These are phyloP conservation scores for Arthromyces matolae DNA, from an alignment of 768 basidiomycete species.

Conservation along the genomic window DNA sequence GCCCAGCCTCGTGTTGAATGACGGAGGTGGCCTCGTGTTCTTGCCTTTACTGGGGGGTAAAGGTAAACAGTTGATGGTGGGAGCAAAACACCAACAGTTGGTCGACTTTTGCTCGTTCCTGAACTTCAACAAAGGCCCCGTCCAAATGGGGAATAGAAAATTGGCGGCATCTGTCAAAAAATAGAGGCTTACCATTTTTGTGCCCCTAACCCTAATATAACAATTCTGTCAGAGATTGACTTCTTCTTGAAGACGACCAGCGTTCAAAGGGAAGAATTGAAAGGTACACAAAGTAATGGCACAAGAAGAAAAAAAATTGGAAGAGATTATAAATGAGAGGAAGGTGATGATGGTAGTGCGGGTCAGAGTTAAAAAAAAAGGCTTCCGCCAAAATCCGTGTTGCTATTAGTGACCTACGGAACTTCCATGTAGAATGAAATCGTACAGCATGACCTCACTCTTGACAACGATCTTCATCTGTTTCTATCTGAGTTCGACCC, in stretches of 20 bases:
- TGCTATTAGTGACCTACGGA: too few relatives aligned
- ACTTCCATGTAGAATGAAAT: too few relatives aligned
- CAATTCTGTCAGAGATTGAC: too few relatives aligned
- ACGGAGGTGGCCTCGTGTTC: slow-evolving; percentile 45
- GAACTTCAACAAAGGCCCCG: slow-evolving; percentile 25
- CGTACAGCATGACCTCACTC: too few relatives aligned
- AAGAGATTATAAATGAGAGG: neutral
- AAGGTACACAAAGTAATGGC: neutral
- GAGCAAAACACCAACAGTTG: slow-evolving; percentile 14
- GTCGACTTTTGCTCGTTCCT: slow-evolving; percentile 19
- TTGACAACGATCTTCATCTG: too few relatives aligned
- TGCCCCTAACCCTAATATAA: slow-evolving; percentile 17
- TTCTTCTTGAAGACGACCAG: slow-evolving; percentile 3
- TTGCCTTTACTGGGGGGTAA: slow-evolving; percentile 36
- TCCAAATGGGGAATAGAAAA: slow-evolving; percentile 14
- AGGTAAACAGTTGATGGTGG: slow-evolving; percentile 19
- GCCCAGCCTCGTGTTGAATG: slow-evolving; percentile 45
- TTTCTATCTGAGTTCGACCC: too few relatives aligned
- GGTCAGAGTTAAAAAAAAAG: slow-evolving; percentile 1
- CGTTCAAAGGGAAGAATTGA: slow-evolving; percentile 4
- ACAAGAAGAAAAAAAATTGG: slow-evolving; percentile 1
- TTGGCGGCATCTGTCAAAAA: too few relatives aligned
- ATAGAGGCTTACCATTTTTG: slow-evolving; percentile 12
- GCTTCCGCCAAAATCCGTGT: slow-evolving; percentile 5
- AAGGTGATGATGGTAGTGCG: slow-evolving; percentile 10